These are phyloP conservation scores for Entophlyctis luteolus DNA, from an alignment of 192 early-diverging fungal genomes.

Conservation along the genomic window DNA sequence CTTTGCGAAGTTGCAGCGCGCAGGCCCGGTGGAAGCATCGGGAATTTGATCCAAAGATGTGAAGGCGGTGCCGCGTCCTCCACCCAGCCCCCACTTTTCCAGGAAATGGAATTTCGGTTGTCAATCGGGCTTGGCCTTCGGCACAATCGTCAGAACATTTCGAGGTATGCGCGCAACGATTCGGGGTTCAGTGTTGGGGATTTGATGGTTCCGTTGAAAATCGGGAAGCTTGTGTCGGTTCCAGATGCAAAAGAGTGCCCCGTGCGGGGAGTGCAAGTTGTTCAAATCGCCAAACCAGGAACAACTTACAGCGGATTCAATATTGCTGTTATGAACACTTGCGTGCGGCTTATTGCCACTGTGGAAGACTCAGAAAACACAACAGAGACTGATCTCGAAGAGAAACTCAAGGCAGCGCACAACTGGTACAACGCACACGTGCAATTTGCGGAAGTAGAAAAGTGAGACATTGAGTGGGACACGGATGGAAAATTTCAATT, in stretches of 20 bases:
- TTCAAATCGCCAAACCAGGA: slow-evolving; percentile 29
- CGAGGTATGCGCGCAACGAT: slow-evolving; percentile 8
- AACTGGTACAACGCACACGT: slow-evolving; percentile 30
- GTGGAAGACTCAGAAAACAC: slow-evolving; percentile 1
- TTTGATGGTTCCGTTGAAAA: slow-evolving; percentile 34
- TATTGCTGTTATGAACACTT: slow-evolving; percentile 40
- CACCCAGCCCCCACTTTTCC: slow-evolving; percentile 7
- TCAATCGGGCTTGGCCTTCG: slow-evolving; percentile 19
- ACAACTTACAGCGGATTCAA: slow-evolving; percentile 33
- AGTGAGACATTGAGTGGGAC: background rate
- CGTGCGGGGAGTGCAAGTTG: slow-evolving; percentile 18
- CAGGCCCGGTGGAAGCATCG: slow-evolving; percentile 39
- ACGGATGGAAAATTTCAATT: background rate
- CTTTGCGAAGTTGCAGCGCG: slow-evolving; percentile 49
- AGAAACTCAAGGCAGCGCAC: slow-evolving; percentile 17
- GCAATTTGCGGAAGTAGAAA: no score
- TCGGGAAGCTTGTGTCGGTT: slow-evolving; percentile 23
- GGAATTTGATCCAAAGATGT: slow-evolving; percentile 26
- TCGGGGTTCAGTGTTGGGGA: slow-evolving; percentile 28
- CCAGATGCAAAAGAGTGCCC: slow-evolving; percentile 29
- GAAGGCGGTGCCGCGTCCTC: slow-evolving; percentile 12
- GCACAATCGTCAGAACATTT: slow-evolving; percentile 8
- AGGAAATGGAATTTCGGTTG: slow-evolving; percentile 39
- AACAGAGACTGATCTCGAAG: slow-evolving; percentile 14
- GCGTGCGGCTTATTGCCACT: slow-evolving; percentile 27